Percentiles rank a stretch among this genome's conserved stretches.
phyloP scores from a whole-genome alignment of 2,329 filamentous ascomycete species.

The Ophiosphaerella herpotricha region DNA sequence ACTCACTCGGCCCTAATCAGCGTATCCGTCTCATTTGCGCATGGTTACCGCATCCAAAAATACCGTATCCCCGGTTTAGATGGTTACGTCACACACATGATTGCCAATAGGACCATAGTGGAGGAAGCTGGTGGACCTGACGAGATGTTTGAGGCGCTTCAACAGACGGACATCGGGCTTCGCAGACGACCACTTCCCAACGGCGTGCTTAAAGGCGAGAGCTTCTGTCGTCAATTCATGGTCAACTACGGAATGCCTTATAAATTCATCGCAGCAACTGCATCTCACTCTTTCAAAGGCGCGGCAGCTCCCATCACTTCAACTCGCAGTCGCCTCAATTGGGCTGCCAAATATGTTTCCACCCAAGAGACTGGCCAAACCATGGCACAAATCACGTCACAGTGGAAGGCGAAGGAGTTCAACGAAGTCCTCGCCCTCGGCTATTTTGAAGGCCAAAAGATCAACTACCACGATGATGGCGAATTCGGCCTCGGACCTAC shows the following conservation, averaged over 20 bases:
- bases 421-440: slow-evolving; percentile 68
- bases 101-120: slow-evolving; percentile 60
- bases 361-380: slow-evolving; percentile 20
- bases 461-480: slow-evolving; percentile 69
- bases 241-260: slow-evolving; percentile 67
- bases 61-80: slow-evolving; percentile 55
- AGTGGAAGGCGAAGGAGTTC: slow-evolving; percentile 50
- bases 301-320: slow-evolving; percentile 52
- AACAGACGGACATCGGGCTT: slow-evolving; percentile 47
- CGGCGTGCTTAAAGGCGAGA: slow-evolving; percentile 46
- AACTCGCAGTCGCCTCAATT: slow-evolving; percentile 59
- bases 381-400: slow-evolving; percentile 6
- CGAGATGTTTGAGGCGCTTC: slow-evolving; percentile 60
- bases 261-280: slow-evolving; percentile 65
- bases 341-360: slow-evolving; percentile 57
- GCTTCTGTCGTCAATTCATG: slow-evolving; percentile 58
- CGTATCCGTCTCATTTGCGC: slow-evolving; percentile 36
- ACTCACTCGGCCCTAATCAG: slow-evolving; percentile 38
- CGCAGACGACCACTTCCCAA: slow-evolving; percentile 16
- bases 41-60: slow-evolving; percentile 50
- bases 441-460: slow-evolving; percentile 65
- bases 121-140: slow-evolving; percentile 61
- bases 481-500: slow-evolving; percentile 66
- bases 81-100: slow-evolving; percentile 59
- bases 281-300: slow-evolving; percentile 26